A percentile compares a stretch with the other conserved stretches of the same genome.
Conservation (phyloP, 2,329 filamentous ascomycete genomes). For the Microdochium nivale region DNA sequence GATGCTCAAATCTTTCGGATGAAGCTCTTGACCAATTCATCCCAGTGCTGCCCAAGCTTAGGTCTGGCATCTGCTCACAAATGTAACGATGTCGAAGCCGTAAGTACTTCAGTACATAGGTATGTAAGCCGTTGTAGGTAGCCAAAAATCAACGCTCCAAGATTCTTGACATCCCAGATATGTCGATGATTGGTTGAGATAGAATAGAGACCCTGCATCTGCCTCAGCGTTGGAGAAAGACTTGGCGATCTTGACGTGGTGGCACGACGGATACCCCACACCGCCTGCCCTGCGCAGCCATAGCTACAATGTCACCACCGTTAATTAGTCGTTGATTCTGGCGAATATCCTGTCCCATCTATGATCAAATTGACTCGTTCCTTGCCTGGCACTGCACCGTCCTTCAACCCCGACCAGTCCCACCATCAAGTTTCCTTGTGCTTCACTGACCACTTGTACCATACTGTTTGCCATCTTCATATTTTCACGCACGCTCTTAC, state of each 20-base stretch:
- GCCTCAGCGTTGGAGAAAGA: neutral
- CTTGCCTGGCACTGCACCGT: too few relatives aligned
- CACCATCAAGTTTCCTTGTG: too few relatives aligned
- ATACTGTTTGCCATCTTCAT: neutral
- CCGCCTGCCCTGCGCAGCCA: neutral
- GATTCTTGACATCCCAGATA: neutral
- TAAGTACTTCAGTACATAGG: too few relatives aligned
- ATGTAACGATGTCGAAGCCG: too few relatives aligned
- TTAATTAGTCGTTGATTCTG: neutral
- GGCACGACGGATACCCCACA: neutral
- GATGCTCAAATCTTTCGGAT: too few relatives aligned
- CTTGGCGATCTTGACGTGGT: neutral
- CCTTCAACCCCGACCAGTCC: too few relatives aligned
- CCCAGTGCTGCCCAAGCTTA: too few relatives aligned
- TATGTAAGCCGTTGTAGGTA: too few relatives aligned
- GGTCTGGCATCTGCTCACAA: too few relatives aligned
- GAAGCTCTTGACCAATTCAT: too few relatives aligned
- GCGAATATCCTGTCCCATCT: neutral
- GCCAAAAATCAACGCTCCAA: neutral
- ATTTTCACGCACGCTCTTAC: too few relatives aligned
- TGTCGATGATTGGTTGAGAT: neutral
- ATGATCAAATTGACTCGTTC: neutral
- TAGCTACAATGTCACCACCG: too few relatives aligned
- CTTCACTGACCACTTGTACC: neutral
- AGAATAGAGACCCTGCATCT: neutral